These are phyloP conservation scores for Parasarocladium wereldwijsianum DNA, from an alignment of 2,329 filamentous ascomycete species.

Conservation along the genomic window DNA sequence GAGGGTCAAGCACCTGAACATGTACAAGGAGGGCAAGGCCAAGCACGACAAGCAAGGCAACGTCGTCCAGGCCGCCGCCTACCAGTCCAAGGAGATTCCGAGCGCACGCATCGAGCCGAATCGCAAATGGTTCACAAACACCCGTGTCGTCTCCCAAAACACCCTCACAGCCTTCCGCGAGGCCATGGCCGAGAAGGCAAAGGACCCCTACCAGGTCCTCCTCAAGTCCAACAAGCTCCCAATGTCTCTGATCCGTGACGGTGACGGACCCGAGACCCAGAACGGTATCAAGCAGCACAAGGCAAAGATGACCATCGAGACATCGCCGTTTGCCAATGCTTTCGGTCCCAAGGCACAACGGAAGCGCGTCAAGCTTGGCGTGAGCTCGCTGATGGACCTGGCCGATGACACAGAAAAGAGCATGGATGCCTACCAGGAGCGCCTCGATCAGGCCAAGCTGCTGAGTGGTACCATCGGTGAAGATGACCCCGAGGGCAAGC, in stretches of 20 bases:
- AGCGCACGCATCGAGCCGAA: slow-evolving; percentile 86
- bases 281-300: slow-evolving; percentile 85
- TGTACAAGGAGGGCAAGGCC: slow-evolving; percentile 77
- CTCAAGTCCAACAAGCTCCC: slow-evolving; percentile 94
- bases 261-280: slow-evolving; percentile 39
- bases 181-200: slow-evolving; percentile 79
- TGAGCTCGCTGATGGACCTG: slow-evolving; percentile 68
- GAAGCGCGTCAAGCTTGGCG: slow-evolving; percentile 80
- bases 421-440: slow-evolving; percentile 69
- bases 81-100: slow-evolving; percentile 70
- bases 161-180: slow-evolving; percentile 76
- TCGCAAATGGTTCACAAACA: slow-evolving; percentile 96
- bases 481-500: slow-evolving; percentile 30
- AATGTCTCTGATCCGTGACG: slow-evolving; percentile 83
- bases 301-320: slow-evolving; percentile 88
- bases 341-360: slow-evolving; percentile 90
- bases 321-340: slow-evolving; percentile 69
- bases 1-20: slow-evolving; percentile 77
- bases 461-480: slow-evolving; percentile 55
- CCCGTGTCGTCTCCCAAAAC: slow-evolving; percentile 76
- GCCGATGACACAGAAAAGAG: slow-evolving; percentile 67
- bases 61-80: slow-evolving; percentile 70
- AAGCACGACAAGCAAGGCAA: slow-evolving; percentile 71
- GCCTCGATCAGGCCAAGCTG: slow-evolving; percentile 63
- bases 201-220: slow-evolving; percentile 87